phyloP scores from a whole-genome alignment of 768 basidiomycete genomes.

The Collybia sp. region DNA sequence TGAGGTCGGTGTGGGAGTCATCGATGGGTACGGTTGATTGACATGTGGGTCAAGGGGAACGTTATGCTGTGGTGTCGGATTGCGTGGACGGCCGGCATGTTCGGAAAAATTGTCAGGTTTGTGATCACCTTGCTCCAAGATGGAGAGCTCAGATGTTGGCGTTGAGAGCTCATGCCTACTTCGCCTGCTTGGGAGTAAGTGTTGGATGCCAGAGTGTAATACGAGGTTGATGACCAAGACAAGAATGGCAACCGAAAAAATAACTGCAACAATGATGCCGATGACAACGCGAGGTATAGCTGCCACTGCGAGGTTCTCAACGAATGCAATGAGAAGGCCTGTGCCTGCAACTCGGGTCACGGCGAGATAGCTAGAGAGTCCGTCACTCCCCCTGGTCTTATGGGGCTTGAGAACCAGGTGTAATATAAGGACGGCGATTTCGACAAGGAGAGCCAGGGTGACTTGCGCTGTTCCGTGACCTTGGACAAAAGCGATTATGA shows the following conservation, averaged over 20 bases:
- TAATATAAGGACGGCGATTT: conserved; percentile 51
- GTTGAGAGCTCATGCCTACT: conserved; percentile 9
- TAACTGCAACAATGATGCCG: conserved; percentile 67
- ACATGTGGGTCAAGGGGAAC: conserved; percentile 32
- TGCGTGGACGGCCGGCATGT: conserved; percentile 32
- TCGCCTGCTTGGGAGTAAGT: not conserved
- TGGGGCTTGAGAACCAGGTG: conserved; percentile 57
- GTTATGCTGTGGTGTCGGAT: conserved; percentile 50
- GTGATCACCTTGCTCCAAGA: conserved; percentile 32
- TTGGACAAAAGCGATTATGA: conserved; percentile 67
- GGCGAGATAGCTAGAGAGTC: conserved; percentile 63
- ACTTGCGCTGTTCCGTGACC: conserved; percentile 64
- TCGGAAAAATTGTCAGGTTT: conserved; percentile 4
- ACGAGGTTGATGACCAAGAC: conserved; percentile 65
- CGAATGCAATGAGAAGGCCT: conserved; percentile 73
- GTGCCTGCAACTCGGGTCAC: conserved; percentile 66
- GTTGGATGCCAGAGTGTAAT: conserved; percentile 38
- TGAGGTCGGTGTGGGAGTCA: conserved; percentile 34
- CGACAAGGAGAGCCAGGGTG: conserved; percentile 60
- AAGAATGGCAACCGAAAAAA: conserved; percentile 68
- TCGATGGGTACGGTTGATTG: conserved; percentile 36
- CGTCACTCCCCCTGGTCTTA: conserved; percentile 63
- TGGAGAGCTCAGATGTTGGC: conserved; percentile 22
- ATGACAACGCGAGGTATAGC: conserved; percentile 82
- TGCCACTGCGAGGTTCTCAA: conserved; percentile 54